These are phyloP conservation scores for Halenospora varia DNA, from an alignment of 495 filamentous ascomycete genomes.

Conservation along the genomic window DNA sequence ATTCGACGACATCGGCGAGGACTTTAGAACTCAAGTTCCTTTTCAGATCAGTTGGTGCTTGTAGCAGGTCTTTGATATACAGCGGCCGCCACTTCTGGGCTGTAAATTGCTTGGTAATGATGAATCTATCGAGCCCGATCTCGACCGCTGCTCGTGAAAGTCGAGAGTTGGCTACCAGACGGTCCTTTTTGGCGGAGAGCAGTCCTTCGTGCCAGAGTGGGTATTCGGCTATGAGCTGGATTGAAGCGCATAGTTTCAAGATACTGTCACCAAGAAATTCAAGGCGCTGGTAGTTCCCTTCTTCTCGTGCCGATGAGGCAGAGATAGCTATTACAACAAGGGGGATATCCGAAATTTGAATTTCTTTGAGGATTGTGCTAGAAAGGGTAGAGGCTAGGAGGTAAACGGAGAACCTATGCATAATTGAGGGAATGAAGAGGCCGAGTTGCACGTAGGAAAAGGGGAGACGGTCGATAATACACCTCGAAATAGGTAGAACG, in stretches of 20 bases:
- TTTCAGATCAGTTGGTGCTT: constrained; percentile 11
- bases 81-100: constrained; percentile 67
- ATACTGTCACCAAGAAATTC: constrained; percentile 88
- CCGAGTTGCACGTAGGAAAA: constrained; percentile 59
- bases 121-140: constrained; percentile 65
- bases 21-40: constrained; percentile 67
- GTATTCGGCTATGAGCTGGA: constrained; percentile 63
- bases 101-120: constrained; percentile 65
- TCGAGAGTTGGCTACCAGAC: constrained; percentile 66
- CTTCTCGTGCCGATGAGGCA: constrained; percentile 55
- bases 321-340: constrained; percentile 73
- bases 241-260: constrained; percentile 71
- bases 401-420: constrained; percentile 60
- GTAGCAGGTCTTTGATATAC: constrained; percentile 51
- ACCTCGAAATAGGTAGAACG: constrained; percentile 30
- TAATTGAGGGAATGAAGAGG: constrained; percentile 69
- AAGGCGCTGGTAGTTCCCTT: constrained; percentile 74
- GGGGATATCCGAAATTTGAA: constrained; percentile 48
- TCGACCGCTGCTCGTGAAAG: constrained; percentile 61
- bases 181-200: constrained; percentile 64
- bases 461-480: constrained; percentile 52
- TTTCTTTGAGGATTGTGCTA: constrained; percentile 50
- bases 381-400: constrained; percentile 62
- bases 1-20: constrained; percentile 87
- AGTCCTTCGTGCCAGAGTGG: constrained; percentile 75